Conservation (phyloP, 2,329 filamentous ascomycete species). For the Mollisiaceae sp. region DNA sequence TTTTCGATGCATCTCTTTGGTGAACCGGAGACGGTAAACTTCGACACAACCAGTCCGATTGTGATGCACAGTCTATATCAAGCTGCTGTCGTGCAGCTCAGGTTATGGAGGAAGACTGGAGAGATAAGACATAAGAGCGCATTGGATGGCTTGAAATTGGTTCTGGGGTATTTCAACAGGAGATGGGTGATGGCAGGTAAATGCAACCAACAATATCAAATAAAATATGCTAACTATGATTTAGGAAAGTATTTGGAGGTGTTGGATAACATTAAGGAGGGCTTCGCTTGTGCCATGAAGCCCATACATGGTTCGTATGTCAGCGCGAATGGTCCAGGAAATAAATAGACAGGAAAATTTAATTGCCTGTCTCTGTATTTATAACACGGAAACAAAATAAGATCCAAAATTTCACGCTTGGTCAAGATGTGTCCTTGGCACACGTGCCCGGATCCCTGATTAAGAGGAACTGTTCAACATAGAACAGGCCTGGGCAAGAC, state of each 20-base stretch:
- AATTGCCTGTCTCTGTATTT: neutral
- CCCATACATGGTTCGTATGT: neutral
- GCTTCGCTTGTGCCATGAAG: neutral
- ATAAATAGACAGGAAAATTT: neutral
- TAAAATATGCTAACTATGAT: no score
- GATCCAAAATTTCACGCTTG: neutral
- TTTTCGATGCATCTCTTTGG: constrained; percentile 6
- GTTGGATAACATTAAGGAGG: neutral
- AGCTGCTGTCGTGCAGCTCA: neutral
- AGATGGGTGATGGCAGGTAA: neutral
- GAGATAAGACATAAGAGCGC: neutral
- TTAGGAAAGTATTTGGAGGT: neutral
- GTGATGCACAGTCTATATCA: neutral
- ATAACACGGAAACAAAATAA: neutral
- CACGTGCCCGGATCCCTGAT: no score
- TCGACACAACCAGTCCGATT: neutral
- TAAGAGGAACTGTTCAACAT: no score
- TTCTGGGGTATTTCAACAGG: neutral
- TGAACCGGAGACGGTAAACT: constrained; percentile 1
- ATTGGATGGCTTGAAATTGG: neutral
- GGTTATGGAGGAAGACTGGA: neutral
- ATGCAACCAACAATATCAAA: no score
- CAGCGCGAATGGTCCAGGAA: neutral
- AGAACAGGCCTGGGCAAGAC: neutral
- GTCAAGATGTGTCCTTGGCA: neutral